phyloP scores from a whole-genome alignment of 225 moss, liverwort and hornwort genomes.

The Pseudoscleropodium purum region DNA sequence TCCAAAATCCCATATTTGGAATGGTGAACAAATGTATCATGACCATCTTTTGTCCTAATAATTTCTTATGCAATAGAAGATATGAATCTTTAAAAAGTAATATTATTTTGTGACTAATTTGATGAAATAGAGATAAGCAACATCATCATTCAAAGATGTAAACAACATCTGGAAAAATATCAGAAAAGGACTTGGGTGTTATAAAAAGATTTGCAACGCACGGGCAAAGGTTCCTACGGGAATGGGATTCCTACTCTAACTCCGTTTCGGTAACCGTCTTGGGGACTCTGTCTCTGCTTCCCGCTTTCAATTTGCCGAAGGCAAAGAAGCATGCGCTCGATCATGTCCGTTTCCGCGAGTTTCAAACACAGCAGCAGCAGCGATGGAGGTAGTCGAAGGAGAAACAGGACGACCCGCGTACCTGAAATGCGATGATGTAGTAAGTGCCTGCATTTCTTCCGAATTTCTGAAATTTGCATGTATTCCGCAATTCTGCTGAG shows the following conservation, averaged over 20 bases:
- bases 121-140: not conserved
- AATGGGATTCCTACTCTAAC: not conserved
- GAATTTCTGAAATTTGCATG: not conserved
- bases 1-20: not conserved
- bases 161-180: not conserved
- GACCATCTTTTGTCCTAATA: not conserved
- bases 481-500: not conserved
- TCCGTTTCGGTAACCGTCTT: not conserved
- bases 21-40: not conserved
- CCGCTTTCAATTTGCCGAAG: not conserved
- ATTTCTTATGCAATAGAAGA: not conserved
- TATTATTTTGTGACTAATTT: not conserved
- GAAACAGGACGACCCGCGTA: conserved; percentile 34
- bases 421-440: conserved; percentile 63
- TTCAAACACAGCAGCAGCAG: not conserved
- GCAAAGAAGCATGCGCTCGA: not conserved
- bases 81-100: not conserved
- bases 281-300: not conserved
- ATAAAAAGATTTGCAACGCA: not conserved
- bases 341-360: not conserved
- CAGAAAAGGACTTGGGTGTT: not conserved
- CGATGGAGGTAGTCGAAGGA: conserved; percentile 31
- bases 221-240: not conserved
- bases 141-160: not conserved
- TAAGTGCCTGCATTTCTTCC: conserved; percentile 3